Percentiles rank a stretch among this genome's conserved stretches.
Evolutionary conservation across 257 asterid species (phyloP).

Genomic region (Datura wrightii): DNA sequence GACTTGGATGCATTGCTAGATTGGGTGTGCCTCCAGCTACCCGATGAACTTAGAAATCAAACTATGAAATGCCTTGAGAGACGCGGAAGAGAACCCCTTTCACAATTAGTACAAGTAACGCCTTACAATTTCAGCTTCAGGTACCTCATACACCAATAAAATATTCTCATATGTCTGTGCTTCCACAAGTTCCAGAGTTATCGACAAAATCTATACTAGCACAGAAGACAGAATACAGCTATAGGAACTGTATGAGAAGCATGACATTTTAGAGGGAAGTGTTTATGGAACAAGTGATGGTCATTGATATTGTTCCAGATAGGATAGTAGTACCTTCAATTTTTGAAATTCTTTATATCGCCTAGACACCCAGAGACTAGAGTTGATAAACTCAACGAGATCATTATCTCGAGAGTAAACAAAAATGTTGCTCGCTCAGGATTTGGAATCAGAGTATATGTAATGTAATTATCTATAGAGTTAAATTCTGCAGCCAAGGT

Average conservation of each 20-base stretch:
- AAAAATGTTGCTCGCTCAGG: neutral
- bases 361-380: neutral
- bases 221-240: neutral
- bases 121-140: conserved; percentile 80
- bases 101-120: conserved; percentile 57
- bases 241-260: conserved; percentile 1
- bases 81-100: conserved; percentile 52
- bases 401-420: neutral
- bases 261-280: neutral
- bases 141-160: conserved; percentile 55
- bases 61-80: conserved; percentile 57
- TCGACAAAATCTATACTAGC: neutral
- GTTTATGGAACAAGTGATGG: neutral
- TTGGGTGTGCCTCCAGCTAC: conserved; percentile 86
- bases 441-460: neutral
- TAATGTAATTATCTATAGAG: neutral
- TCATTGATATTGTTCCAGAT: conserved; percentile 6
- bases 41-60: conserved; percentile 56
- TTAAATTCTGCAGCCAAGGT: neutral
- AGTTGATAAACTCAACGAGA: conserved; percentile 18
- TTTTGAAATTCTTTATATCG: conserved; percentile 6
- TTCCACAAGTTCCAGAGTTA: conserved; percentile 6
- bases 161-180: neutral
- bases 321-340: neutral
- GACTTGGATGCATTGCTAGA: conserved; percentile 73